Conservation (phyloP, 257 asterid genomes). For the Apocynum venetum region DNA sequence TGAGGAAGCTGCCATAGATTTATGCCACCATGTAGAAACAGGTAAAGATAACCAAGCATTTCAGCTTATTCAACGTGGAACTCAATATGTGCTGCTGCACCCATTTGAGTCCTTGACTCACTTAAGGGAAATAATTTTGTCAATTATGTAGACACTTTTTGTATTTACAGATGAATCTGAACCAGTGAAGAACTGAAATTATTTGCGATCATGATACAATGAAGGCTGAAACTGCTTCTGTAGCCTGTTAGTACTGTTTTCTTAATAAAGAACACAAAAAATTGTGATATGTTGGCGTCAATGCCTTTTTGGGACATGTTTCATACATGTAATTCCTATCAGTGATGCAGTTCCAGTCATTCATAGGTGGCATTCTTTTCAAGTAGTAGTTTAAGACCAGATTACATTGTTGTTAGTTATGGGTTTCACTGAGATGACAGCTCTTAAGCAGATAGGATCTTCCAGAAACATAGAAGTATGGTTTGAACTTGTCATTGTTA, state of each 20-base stretch:
- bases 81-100: background rate
- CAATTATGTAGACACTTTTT: background rate
- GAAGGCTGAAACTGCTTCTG: background rate
- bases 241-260: background rate
- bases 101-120: background rate
- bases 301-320: background rate
- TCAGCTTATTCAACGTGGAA: background rate
- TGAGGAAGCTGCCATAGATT: constrained; percentile 2
- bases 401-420: background rate
- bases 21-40: background rate
- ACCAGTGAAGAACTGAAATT: background rate
- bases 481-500: background rate
- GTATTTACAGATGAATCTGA: background rate
- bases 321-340: background rate
- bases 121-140: background rate
- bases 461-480: background rate
- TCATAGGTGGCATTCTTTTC: background rate
- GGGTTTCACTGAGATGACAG: background rate
- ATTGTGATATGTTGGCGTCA: background rate
- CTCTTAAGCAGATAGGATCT: background rate
- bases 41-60: constrained; percentile 1
- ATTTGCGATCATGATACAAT: background rate
- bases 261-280: background rate
- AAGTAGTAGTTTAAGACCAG: background rate
- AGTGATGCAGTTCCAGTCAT: background rate